Conservation (phyloP, 2,329 filamentous ascomycete species). For the Penicillium occitanis region DNA sequence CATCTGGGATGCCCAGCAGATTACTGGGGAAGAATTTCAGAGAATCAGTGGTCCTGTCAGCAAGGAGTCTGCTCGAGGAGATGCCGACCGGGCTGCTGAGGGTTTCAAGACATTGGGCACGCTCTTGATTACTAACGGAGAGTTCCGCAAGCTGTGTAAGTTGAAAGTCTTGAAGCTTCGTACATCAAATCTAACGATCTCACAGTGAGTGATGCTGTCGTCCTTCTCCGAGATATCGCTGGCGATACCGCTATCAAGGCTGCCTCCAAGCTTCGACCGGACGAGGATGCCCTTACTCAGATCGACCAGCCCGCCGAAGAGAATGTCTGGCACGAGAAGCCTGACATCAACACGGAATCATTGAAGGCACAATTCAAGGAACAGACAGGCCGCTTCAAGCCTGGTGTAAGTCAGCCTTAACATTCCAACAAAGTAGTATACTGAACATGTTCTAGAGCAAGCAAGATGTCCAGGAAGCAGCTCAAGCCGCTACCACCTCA, state of each 20-base stretch:
- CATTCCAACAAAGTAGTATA: conserved; percentile 20
- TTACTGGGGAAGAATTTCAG: conserved; percentile 62
- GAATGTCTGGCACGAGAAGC: conserved; percentile 90
- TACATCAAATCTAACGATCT: background rate
- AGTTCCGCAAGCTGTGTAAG: conserved; percentile 86
- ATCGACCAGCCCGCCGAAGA: conserved; percentile 84
- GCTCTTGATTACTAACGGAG: conserved; percentile 89
- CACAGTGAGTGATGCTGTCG: conserved; percentile 72
- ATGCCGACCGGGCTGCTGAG: conserved; percentile 78
- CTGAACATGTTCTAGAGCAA: conserved; percentile 21
- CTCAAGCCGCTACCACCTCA: conserved; percentile 54
- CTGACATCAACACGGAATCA: conserved; percentile 69
- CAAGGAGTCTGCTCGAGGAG: conserved; percentile 75
- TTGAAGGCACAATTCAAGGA: conserved; percentile 68
- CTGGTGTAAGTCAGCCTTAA: conserved; percentile 44
- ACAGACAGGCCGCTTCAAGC: conserved; percentile 57
- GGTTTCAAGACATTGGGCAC: conserved; percentile 85
- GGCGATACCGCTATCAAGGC: conserved; percentile 83
- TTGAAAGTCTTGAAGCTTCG: conserved; percentile 26
- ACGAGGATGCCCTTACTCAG: conserved; percentile 70
- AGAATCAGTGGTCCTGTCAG: conserved; percentile 66
- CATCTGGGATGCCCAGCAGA: conserved; percentile 85
- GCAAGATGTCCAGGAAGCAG: conserved; percentile 59
- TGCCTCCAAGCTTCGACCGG: conserved; percentile 72
- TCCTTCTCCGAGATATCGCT: conserved; percentile 84